Evolutionary conservation across 345 rosid genomes (phyloP).

Genomic region (Theobroma cacao): DNA sequence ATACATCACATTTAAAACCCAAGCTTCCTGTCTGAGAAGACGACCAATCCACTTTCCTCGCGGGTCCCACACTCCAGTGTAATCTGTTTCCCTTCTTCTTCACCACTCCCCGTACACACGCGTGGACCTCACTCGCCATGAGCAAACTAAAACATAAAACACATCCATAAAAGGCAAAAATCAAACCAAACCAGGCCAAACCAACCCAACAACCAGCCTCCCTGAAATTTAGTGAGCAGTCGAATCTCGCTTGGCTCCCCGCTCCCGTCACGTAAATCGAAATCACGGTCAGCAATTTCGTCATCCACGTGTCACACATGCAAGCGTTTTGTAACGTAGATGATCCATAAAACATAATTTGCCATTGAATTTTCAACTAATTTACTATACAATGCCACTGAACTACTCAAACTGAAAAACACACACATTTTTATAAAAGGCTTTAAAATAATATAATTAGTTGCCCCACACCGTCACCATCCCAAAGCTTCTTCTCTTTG

Average conservation of each 20-base stretch:
- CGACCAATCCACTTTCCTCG: background rate
- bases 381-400: constrained; percentile 3
- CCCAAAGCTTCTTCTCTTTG: background rate
- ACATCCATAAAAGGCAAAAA: too few species aligned
- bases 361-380: background rate
- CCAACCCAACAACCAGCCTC: too few species aligned
- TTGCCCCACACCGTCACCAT: background rate
- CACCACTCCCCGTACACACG: background rate
- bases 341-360: background rate
- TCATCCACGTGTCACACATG: constrained; percentile 23
- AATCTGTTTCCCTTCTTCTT: background rate
- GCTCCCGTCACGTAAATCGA: background rate
- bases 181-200: too few species aligned
- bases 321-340: background rate
- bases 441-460: background rate
- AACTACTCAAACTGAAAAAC: background rate
- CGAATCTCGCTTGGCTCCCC: too few species aligned
- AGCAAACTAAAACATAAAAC: too few species aligned
- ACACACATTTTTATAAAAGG: too few species aligned
- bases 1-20: background rate
- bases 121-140: background rate
- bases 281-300: background rate
- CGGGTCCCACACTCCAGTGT: background rate
- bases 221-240: too few species aligned
- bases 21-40: background rate